Base-by-base conservation (phyloP, 2,329 filamentous ascomycete genomes). In the Colletotrichum salicis region DNA sequence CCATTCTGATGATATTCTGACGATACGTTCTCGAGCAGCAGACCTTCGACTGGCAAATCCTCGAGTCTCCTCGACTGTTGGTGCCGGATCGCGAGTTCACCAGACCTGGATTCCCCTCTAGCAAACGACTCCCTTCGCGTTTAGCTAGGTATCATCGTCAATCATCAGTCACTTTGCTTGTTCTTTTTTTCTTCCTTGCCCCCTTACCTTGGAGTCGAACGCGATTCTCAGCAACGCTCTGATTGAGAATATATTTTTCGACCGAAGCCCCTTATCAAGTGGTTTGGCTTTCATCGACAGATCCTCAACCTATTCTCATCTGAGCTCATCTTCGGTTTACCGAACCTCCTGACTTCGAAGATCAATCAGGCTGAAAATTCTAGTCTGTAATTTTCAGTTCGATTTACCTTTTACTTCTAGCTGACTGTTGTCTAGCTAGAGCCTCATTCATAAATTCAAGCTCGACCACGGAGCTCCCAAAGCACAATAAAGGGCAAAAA, bases 1-100 rank as follows among this genome's bases (percentile, higher is more conserved):
- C 41, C 41, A 55, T 55, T 55, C 52, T 55, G 55, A 57, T 8
- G 19, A 22, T 66, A 55, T 55, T 55, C 52, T 55, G 55, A 57
- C 19, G 19, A 22, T 66, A 29, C 11, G 8, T 37, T 59, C 31
- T 13, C 27, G 15, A 63, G 33, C 35, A 48, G 41, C 37, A 24
- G 11, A 52, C 56, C 48, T 33, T 31, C 65, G 31, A 45, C 52
- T 48, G 35, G 24, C 6, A 33, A 65, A 12, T 55, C 22, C 35
- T 15, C 52, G 19, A 48, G 41, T 48, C 41, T 48, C n/a, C 19
- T 48, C 41, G 41, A 48, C 41, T 48, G 19, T 48, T 48, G 8
- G 19, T 22, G 41, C 41, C 41, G 19, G 19, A 10, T 2, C 41
- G 41, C 19, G 41, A n/a, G 7, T 19, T 22, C 41, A 48, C n/a